phyloP scores from a whole-genome alignment of 371 early-diverging fungal species.

The Rhizopus delemar region DNA sequence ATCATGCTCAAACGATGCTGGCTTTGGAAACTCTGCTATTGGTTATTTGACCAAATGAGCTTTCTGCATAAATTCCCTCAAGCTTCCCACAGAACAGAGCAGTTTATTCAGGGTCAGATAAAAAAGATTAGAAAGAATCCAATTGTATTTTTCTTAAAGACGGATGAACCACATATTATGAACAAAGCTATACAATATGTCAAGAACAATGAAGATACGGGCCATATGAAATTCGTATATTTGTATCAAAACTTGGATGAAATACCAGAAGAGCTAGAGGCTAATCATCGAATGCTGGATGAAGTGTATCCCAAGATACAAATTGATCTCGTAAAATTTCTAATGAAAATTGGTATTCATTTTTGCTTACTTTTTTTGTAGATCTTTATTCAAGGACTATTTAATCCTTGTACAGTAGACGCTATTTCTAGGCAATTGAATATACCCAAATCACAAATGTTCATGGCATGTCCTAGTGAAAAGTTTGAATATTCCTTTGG shows the following conservation, averaged over 20 bases:
- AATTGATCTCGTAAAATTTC: conserved; percentile 42
- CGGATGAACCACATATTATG: conserved; percentile 58
- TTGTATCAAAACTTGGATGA: conserved; percentile 34
- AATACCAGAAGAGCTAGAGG: conserved; percentile 46
- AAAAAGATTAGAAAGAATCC: conserved; percentile 42
- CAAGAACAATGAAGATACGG: conserved; percentile 47
- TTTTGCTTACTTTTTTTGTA: conserved; percentile 2
- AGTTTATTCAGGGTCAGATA: conserved; percentile 33
- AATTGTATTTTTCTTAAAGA: conserved; percentile 56
- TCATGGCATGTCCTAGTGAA: conserved; percentile 48
- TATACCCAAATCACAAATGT: conserved; percentile 50
- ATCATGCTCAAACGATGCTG: conserved; percentile 47
- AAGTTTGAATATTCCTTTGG: conserved; percentile 38
- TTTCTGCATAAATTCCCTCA: conserved; percentile 18
- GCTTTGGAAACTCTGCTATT: conserved; percentile 43
- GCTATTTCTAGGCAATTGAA: conserved; percentile 43
- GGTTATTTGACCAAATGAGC: conserved; percentile 33
- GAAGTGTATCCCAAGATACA: conserved; percentile 55
- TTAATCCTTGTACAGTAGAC: conserved; percentile 49
- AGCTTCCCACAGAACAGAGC: conserved; percentile 24
- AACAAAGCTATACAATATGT: conserved; percentile 62
- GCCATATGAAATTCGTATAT: conserved; percentile 52
- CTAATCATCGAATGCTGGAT: conserved; percentile 48
- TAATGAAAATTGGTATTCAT: background rate
- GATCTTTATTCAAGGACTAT: conserved; percentile 49